These are phyloP conservation scores for Arabidopsis lyrata DNA, from an alignment of 441 rosid species.

Conservation along the genomic window DNA sequence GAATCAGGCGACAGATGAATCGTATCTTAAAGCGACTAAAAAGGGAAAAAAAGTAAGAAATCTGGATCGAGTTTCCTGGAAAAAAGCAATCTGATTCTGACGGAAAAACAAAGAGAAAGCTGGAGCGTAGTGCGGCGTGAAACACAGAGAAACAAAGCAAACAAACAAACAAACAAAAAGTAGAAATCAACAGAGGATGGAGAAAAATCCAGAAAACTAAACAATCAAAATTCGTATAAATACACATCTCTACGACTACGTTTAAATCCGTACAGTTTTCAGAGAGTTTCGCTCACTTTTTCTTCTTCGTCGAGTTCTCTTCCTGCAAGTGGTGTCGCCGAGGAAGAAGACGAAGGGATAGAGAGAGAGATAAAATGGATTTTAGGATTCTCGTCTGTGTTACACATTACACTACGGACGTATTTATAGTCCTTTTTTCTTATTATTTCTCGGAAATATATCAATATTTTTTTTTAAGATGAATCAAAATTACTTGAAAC, in stretches of 20 bases:
- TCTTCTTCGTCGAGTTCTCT: not conserved
- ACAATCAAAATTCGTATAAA: not conserved
- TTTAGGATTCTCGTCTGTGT: conserved; percentile 7
- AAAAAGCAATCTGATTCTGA: conserved; percentile 8
- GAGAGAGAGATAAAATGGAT: not conserved
- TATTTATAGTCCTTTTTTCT: conserved; percentile 11
- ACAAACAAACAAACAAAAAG: conserved; percentile 16
- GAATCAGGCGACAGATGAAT: not conserved
- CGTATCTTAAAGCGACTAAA: conserved; percentile 4
- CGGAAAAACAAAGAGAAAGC: conserved; percentile 33
- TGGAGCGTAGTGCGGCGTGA: conserved; percentile 5
- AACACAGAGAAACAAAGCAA: not conserved
- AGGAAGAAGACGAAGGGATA: conserved; percentile 40
- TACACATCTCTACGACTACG: not conserved
- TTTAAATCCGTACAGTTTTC: not conserved
- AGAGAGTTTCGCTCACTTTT: conserved; percentile 19
- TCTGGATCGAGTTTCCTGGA: not conserved
- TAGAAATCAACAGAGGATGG: not conserved
- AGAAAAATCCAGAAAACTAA: not conserved
- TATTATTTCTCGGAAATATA: not conserved
- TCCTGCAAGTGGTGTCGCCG: conserved; percentile 22
- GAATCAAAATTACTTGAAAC: not conserved
- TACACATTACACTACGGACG: not conserved
- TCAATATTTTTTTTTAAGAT: not conserved
- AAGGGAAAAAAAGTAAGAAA: conserved; percentile 5